A percentile compares a stretch with the other conserved stretches of the same genome.
Conservation (phyloP, 2,329 filamentous ascomycete species). For the Dactylellina leptospora region DNA sequence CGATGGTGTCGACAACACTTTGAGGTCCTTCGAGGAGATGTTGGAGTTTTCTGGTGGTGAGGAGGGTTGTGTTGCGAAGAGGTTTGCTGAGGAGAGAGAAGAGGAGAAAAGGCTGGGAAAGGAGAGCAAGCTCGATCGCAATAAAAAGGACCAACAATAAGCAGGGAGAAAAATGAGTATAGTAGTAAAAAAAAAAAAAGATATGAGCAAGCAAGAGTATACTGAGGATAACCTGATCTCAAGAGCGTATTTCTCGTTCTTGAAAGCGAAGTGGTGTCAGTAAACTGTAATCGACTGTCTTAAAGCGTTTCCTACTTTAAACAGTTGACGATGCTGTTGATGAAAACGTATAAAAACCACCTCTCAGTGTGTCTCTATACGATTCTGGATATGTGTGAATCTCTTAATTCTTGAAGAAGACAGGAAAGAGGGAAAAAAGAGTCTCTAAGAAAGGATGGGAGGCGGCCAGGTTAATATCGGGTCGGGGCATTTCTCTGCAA, state of each 20-base stretch:
- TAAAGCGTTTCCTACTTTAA: constrained; percentile 53
- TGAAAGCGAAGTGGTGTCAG: constrained; percentile 26
- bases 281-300: constrained; percentile 51
- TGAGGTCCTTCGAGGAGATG: constrained; percentile 44
- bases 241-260: constrained; percentile 49
- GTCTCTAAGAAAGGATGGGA: constrained; percentile 23
- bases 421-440: constrained; percentile 26
- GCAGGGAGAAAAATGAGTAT: constrained; percentile 20
- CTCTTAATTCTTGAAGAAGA: constrained; percentile 29
- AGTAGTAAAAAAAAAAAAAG: constrained; percentile 16
- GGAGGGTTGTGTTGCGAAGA: constrained; percentile 28
- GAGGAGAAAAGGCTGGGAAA: constrained; percentile 44
- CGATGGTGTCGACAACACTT: constrained; percentile 32
- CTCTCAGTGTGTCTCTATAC: constrained; percentile 45
- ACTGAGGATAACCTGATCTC: constrained; percentile 53
- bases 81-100: constrained; percentile 52
- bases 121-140: constrained; percentile 35
- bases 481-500: constrained; percentile 1
- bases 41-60: constrained; percentile 48
- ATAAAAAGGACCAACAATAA: constrained; percentile 22
- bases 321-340: constrained; percentile 54
- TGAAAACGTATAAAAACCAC: constrained; percentile 43
- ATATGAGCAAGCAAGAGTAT: constrained; percentile 44
- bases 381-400: constrained; percentile 19
- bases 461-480: constrained; percentile 33